Base-by-base conservation (phyloP, 2,329 filamentous ascomycete species). In the Neofusicoccum cordaticola region DNA sequence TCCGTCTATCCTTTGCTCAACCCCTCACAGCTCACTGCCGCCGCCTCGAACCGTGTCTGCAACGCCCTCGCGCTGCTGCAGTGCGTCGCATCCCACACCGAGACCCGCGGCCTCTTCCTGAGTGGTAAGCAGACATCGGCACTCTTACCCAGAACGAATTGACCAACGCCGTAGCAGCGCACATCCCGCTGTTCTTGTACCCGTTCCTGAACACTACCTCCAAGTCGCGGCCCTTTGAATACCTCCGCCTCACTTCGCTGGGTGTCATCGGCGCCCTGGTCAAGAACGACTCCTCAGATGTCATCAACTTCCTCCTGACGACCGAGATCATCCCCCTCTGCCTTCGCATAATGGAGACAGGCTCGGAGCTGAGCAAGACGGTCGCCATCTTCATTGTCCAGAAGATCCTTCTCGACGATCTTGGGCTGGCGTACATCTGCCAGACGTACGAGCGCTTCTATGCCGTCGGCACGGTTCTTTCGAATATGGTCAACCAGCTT, bases 301-400 rank as follows among this genome's bases (percentile, higher is more conserved):
- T 98, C 66, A 99, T 99, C 82, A 98, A 98, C 82, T 99, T 99
- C 77, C 89, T 99, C 62, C 85, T 99, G 56, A 98, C 95, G 1
- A 99, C 95, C 35, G 95, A 99, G 80, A 99, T 99, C 70, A 99
- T 99, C 65, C 95, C 95, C 9, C 86, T 99, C 12, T 99, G 95
- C 78, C 88, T 99, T 50, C 89, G 95, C 67, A 99, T 99, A 74
- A 99, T 99, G 95, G 95, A 99, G 82, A 99, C 95, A 0, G 95
- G 95, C 57, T 97, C 93, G 0, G 95, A 99, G 79, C 85, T 99
- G 66, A 97, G 93, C 83, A 99, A 99, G 83, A 99, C 95, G 0
- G 95, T 99, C 13, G 95, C 95, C 65, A 99, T 99, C 72, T 99
- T 99, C 82, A 99, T 99, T 72, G 95, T 99, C 17, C 95, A 99